A percentile compares a stretch with the other conserved stretches of the same genome.
phyloP scores from a whole-genome alignment of 768 basidiomycete genomes.

The Xanthoconium stramineum region DNA sequence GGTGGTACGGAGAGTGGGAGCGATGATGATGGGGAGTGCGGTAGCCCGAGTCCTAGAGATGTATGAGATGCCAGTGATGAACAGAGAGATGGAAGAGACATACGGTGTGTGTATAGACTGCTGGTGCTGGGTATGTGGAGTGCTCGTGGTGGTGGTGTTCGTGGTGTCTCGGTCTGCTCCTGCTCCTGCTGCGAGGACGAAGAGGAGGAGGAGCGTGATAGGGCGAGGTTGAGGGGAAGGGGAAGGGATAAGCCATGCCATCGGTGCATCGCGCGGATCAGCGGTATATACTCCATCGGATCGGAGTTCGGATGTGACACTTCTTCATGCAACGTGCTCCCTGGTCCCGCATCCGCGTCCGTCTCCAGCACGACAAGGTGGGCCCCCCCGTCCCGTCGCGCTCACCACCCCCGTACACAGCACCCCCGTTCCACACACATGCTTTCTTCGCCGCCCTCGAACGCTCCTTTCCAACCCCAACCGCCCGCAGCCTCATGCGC shows the following conservation, averaged over 20 bases:
- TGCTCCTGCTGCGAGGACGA: conserved; percentile 17
- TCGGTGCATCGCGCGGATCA: too few species aligned
- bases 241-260: conserved; percentile 27
- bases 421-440: conserved; percentile 83
- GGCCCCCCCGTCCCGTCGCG: conserved; percentile 17
- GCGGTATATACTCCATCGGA: conserved; percentile 1
- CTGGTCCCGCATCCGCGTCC: conserved; percentile 11
- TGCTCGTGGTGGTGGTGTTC: conserved; percentile 2
- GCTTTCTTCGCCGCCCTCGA: conserved; percentile 70
- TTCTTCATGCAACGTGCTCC: not conserved
- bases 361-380: conserved; percentile 16
- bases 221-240: conserved; percentile 16
- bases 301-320: conserved; percentile 11
- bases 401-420: conserved; percentile 40
- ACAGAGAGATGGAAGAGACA: not conserved
- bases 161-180: conserved; percentile 17
- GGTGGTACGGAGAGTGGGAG: conserved; percentile 16
- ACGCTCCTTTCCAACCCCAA: conserved; percentile 67
- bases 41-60: conserved; percentile 21
- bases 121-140: not conserved
- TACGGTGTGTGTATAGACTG: conserved; percentile 15
- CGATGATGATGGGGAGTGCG: conserved; percentile 6
- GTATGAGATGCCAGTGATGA: not conserved
- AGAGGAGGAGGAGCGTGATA: conserved; percentile 11
- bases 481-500: conserved; percentile 78